phyloP scores from a whole-genome alignment of 768 basidiomycete species.

The Tricholoma terreum region DNA sequence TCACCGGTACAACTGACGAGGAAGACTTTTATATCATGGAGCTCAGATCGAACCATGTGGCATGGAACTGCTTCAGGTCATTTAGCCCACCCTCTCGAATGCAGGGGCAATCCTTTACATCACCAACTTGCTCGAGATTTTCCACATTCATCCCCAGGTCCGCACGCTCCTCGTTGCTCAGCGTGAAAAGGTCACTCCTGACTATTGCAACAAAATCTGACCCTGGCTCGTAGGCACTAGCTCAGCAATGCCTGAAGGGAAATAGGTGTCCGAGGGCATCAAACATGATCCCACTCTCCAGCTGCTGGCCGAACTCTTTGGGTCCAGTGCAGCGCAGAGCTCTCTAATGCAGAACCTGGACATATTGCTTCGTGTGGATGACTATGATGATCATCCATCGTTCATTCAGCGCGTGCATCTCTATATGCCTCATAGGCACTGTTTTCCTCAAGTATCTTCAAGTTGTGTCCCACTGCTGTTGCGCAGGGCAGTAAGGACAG shows the following conservation, averaged over 20 bases:
- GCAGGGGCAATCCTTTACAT: slow-evolving; percentile 79
- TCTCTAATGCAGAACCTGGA: slow-evolving; percentile 74
- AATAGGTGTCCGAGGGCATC: slow-evolving; percentile 58
- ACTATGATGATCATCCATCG: slow-evolving; percentile 31
- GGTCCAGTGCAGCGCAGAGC: slow-evolving; percentile 85
- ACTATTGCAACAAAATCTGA: slow-evolving; percentile 73
- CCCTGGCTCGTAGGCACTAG: slow-evolving; percentile 88
- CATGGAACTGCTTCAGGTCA: slow-evolving; percentile 78
- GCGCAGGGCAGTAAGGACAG: slow-evolving; percentile 48
- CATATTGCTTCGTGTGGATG: slow-evolving; percentile 69
- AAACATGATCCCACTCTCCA: slow-evolving; percentile 37
- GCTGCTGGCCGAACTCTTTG: slow-evolving; percentile 60
- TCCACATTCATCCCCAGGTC: slow-evolving; percentile 64
- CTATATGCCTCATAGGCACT: slow-evolving; percentile 83
- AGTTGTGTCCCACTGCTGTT: slow-evolving; percentile 59
- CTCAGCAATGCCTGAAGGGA: slow-evolving; percentile 40
- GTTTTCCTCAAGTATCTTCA: slow-evolving; percentile 67
- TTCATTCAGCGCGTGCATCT: slow-evolving; percentile 74
- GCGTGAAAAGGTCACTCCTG: slow-evolving; percentile 60
- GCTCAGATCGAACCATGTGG: slow-evolving; percentile 88
- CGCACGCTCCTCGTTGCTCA: slow-evolving; percentile 58
- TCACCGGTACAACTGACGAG: slow-evolving; percentile 82
- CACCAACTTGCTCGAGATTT: slow-evolving; percentile 63
- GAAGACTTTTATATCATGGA: slow-evolving; percentile 87
- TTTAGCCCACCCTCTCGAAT: slow-evolving; percentile 63